Percentiles rank a stretch among this genome's conserved stretches.
These are phyloP conservation scores for Leccinellum rugosiceps DNA, from an alignment of 768 basidiomycete genomes.

Conservation along the genomic window DNA sequence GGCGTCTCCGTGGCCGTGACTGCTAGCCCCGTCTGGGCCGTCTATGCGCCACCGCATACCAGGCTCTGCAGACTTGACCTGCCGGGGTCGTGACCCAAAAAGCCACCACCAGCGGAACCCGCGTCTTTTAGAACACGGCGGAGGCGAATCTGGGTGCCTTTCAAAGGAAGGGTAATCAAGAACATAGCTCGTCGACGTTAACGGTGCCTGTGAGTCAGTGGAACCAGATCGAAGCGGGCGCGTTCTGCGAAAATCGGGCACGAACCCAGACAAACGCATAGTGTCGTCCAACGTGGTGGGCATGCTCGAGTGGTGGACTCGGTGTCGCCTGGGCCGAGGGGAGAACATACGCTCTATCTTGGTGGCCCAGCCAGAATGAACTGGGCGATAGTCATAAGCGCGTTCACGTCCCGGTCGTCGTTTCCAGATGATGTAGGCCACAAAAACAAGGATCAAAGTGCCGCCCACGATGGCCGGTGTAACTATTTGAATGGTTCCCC, in stretches of 20 bases:
- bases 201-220: slow-evolving; percentile 27
- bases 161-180: slow-evolving; percentile 12
- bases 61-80: slow-evolving; percentile 25
- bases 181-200: slow-evolving; percentile 9
- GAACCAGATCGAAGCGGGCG: slow-evolving; percentile 22
- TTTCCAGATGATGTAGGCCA: slow-evolving; percentile 23
- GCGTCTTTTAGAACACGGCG: not conserved
- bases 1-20: slow-evolving; percentile 4
- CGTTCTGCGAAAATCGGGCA: slow-evolving; percentile 1
- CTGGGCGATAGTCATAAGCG: slow-evolving; percentile 11
- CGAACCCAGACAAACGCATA: slow-evolving; percentile 7
- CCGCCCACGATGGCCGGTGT: slow-evolving; percentile 34
- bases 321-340: slow-evolving; percentile 12
- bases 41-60: slow-evolving; percentile 22
- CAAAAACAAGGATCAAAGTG: slow-evolving; percentile 24
- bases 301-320: slow-evolving; percentile 9
- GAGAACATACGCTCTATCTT: slow-evolving; percentile 16
- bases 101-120: slow-evolving; percentile 24
- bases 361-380: slow-evolving; percentile 13
- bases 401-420: slow-evolving; percentile 9
- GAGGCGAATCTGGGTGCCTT: not conserved
- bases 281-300: slow-evolving; percentile 25
- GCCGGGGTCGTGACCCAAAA: slow-evolving; percentile 23
- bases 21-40: slow-evolving; percentile 21
- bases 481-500: slow-evolving; percentile 33